These are phyloP conservation scores for Mollisia scopiformis DNA, from an alignment of 2,329 filamentous ascomycete species.

Conservation along the genomic window DNA sequence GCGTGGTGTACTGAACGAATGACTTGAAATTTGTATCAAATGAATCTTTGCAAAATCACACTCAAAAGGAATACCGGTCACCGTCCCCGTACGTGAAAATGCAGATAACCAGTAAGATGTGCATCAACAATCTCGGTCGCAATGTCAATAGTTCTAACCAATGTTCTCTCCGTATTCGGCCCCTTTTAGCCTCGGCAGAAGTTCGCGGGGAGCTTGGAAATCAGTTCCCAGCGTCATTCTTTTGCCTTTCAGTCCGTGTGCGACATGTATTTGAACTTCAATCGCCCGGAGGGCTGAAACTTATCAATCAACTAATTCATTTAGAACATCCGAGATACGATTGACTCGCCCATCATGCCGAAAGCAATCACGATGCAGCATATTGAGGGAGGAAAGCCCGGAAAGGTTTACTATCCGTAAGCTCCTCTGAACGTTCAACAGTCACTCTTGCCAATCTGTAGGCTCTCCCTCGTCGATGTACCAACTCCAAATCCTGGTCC, in stretches of 20 bases:
- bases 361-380: conserved; percentile 53
- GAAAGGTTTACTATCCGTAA: conserved; percentile 88
- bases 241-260: not conserved
- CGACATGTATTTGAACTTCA: not conserved
- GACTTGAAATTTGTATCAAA: too few relatives aligned
- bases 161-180: not conserved
- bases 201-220: not conserved
- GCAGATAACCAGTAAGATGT: not conserved
- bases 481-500: conserved; percentile 65
- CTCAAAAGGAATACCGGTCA: not conserved
- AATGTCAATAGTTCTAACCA: not conserved
- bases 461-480: conserved; percentile 60
- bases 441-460: conserved; percentile 45
- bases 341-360: conserved; percentile 28
- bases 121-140: not conserved
- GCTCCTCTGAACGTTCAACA: not conserved
- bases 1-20: conserved; percentile 3
- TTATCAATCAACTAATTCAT: conserved; percentile 2
- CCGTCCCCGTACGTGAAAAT: too few relatives aligned
- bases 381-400: conserved; percentile 75
- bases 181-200: conserved; percentile 6
- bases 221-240: conserved; percentile 6
- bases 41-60: not conserved
- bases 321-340: not conserved
- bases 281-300: not conserved